A percentile compares a stretch with the other conserved stretches of the same genome.
These are phyloP conservation scores for Backusella tuberculispora DNA, from an alignment of 192 early-diverging fungal species.

Conservation along the genomic window DNA sequence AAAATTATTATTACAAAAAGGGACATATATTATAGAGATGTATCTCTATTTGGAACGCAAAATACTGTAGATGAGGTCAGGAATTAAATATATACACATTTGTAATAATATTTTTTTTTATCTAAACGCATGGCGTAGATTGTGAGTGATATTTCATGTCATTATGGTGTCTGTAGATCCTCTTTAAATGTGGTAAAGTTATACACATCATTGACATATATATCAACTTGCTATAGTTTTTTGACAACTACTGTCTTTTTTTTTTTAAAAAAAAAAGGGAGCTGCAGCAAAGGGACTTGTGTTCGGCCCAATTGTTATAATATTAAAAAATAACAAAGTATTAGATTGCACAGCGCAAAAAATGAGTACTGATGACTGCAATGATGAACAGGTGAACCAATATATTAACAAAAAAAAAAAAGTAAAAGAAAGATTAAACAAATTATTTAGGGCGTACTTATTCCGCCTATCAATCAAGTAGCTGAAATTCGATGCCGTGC, in stretches of 20 bases:
- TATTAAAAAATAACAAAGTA: slow-evolving; percentile 25
- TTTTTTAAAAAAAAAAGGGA: slow-evolving; percentile 7
- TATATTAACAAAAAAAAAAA: not conserved
- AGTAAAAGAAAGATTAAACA: not conserved
- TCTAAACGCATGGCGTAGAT: slow-evolving; percentile 19
- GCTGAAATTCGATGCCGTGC: slow-evolving; percentile 23
- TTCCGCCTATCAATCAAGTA: slow-evolving; percentile 27
- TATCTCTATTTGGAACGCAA: slow-evolving; percentile 30
- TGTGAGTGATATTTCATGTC: slow-evolving; percentile 29
- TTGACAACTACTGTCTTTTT: not conserved
- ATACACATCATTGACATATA: not conserved
- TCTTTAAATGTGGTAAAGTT: slow-evolving; percentile 34
- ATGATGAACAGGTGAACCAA: not conserved
- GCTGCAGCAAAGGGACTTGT: slow-evolving; percentile 37
- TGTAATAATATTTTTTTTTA: not conserved
- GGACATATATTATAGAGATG: slow-evolving; percentile 41
- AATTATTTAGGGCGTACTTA: slow-evolving; percentile 1
- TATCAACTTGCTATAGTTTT: not conserved
- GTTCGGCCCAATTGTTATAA: slow-evolving; percentile 32
- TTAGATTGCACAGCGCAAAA: slow-evolving; percentile 20
- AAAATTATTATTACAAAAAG: slow-evolving; percentile 39
- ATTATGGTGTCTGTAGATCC: slow-evolving; percentile 30
- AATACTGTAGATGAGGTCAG: slow-evolving; percentile 26
- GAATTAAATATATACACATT: not conserved
- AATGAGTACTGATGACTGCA: not conserved